Conservation (phyloP, 2,329 filamentous ascomycete genomes). For the Scedosporium dehoogii region DNA sequence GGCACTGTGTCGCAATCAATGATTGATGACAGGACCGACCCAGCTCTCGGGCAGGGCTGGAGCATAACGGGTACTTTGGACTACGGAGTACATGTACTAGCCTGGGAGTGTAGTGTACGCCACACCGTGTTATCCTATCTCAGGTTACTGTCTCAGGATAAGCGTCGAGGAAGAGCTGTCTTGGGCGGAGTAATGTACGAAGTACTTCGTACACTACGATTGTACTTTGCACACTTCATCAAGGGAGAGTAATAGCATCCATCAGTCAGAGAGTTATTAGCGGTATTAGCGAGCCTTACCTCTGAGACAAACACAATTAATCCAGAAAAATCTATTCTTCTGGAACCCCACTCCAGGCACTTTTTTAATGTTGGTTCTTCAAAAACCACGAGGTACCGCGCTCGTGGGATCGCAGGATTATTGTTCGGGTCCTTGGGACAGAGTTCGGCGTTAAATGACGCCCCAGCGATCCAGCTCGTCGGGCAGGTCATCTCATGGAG, state of each 20-base stretch:
- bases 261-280: too few relatives aligned
- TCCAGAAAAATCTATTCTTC: neutral
- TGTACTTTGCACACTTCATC: too few relatives aligned
- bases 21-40: neutral
- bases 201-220: too few relatives aligned
- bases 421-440: neutral
- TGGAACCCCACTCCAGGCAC: neutral
- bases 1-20: neutral
- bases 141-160: neutral
- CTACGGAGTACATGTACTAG: too few relatives aligned
- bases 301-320: neutral
- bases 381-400: neutral
- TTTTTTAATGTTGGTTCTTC: neutral
- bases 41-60: neutral
- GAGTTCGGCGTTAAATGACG: neutral
- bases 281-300: neutral
- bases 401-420: neutral
- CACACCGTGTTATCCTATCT: neutral
- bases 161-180: neutral
- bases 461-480: neutral
- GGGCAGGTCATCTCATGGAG: neutral
- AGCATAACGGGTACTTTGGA: neutral
- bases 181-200: neutral
- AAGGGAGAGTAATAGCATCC: too few relatives aligned
- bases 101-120: neutral